Base-by-base conservation (phyloP, 441 rosid genomes). In the Erodium texanum region DNA sequence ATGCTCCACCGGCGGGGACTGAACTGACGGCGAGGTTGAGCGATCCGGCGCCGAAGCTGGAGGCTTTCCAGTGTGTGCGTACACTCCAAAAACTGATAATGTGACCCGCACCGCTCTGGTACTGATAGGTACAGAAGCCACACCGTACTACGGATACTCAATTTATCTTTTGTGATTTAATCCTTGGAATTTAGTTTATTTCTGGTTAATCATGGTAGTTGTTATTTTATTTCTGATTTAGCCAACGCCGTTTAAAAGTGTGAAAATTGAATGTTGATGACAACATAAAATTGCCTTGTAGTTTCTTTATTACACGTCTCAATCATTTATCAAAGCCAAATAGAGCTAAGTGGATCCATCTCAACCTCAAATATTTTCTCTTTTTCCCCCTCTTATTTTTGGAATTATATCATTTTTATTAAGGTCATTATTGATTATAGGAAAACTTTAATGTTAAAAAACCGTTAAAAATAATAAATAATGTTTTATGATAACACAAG, bases 1-100 rank as follows among this genome's bases (percentile, higher is more conserved):
- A 73, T 86, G 91, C 73, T 90, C 87, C 69, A 65, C 83, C 19
- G 94, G 97, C 71, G 92, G 87, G 5, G 76, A 58, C 64, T 58
- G 74, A 9, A 64, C 11, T 1, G 78, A 11, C 16, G 67, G 15
- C n/a, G 74, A 2, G 10, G 70, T 16, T 0, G 63, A 34, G 5
- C 7, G 9, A 52, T 52, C 22, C 22, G 22, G 59, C 20, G 20
- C 6, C 2, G 19, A 18, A 41, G 48, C 12, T 52, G 59, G 58
- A 15, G 58, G 22, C 19, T 50, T 50, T 16, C 20, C 7, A 52
- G 59, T 5, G 59, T 0, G 59, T 52, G 3, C 3, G 59, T 7
- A 27, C 29, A 27, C 29, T 52, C 22, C 22, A 18, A 22, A 52
- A 18, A 52, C 22, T 52, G 59, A 52, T 5, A 48, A 48, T 48